These are phyloP conservation scores for Chamaenerion angustifolium DNA, from an alignment of 345 rosid species.

Conservation along the genomic window DNA sequence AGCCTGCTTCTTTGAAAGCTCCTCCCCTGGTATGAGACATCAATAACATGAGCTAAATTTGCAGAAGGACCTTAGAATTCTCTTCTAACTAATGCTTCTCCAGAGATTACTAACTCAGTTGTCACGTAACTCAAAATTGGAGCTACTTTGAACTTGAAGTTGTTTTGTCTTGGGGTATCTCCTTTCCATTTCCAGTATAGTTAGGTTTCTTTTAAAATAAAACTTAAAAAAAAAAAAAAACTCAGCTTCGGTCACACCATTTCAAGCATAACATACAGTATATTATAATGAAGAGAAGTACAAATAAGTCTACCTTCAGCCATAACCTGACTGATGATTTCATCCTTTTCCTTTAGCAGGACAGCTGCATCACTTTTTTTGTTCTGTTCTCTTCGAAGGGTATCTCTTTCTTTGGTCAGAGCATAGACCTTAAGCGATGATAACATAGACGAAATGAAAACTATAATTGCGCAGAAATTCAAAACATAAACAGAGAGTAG, in stretches of 20 bases:
- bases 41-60: neutral
- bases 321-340: conserved; percentile 94
- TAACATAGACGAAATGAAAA: conserved; percentile 2
- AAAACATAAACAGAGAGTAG: too few relatives aligned
- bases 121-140: too few relatives aligned
- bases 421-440: conserved; percentile 63
- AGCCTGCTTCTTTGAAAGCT: conserved; percentile 98
- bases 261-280: neutral
- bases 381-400: conserved; percentile 91
- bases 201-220: too few relatives aligned
- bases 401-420: conserved; percentile 93
- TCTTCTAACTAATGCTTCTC: neutral
- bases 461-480: too few relatives aligned
- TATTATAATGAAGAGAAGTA: neutral
- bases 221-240: too few relatives aligned
- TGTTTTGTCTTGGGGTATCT: too few relatives aligned
- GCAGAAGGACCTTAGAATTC: neutral
- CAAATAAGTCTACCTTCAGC: conserved; percentile 61
- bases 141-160: too few relatives aligned
- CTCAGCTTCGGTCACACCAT: too few relatives aligned
- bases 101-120: neutral
- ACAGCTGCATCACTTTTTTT: conserved; percentile 94
- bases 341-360: conserved; percentile 98
- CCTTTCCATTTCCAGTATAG: too few relatives aligned
- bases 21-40: conserved; percentile 50